These are phyloP conservation scores for Diospyros lotus DNA, from an alignment of 148 eudicot species.

Conservation along the genomic window DNA sequence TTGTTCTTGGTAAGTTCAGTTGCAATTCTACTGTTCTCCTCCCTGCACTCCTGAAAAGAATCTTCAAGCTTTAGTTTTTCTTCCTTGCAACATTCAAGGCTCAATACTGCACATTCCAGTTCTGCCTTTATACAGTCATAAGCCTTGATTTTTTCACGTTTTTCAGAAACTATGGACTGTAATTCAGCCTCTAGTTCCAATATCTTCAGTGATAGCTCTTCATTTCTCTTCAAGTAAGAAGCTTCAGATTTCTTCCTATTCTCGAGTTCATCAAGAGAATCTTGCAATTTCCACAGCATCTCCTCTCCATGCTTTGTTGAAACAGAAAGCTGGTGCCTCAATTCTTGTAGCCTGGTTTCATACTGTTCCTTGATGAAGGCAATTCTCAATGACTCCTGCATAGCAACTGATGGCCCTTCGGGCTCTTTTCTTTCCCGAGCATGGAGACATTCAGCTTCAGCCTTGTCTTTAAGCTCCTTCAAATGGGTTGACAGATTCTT, in stretches of 20 bases:
- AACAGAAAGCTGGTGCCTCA: conserved; percentile 65
- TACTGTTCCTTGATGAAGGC: conserved; percentile 91
- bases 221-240: conserved; percentile 55
- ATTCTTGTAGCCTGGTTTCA: conserved; percentile 75
- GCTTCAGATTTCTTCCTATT: conserved; percentile 71
- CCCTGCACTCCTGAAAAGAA: conserved; percentile 50
- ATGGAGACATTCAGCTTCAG: conserved; percentile 54
- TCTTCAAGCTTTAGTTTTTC: conserved; percentile 70
- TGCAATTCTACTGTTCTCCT: conserved; percentile 41
- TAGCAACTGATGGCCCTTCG: conserved; percentile 43
- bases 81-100: conserved; percentile 93
- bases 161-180: conserved; percentile 51
- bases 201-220: conserved; percentile 62
- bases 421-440: conserved; percentile 53
- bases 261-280: conserved; percentile 73
- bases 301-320: conserved; percentile 90
- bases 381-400: conserved; percentile 78
- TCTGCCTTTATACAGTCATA: conserved; percentile 73
- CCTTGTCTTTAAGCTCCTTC: conserved; percentile 83
- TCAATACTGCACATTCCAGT: conserved; percentile 76
- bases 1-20: conserved; percentile 40
- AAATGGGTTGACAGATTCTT: conserved; percentile 82
- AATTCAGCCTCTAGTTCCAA: conserved; percentile 64
- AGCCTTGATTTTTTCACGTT: conserved; percentile 55
- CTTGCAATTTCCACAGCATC: conserved; percentile 86